Conservation (phyloP, 164 flowering plant genomes). For the Sedum album region DNA sequence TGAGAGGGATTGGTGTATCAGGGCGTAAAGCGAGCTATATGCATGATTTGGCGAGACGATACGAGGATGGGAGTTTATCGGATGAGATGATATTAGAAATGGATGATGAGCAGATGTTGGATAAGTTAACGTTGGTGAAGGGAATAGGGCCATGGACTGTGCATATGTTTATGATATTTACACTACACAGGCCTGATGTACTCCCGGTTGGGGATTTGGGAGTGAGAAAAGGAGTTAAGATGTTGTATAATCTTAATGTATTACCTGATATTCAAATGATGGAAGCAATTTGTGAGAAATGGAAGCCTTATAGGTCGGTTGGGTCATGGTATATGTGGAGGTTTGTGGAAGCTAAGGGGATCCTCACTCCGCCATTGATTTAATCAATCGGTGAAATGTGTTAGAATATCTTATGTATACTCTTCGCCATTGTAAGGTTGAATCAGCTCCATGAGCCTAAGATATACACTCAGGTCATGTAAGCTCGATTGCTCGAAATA, state of each 20-base stretch:
- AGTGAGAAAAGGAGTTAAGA: conserved; percentile 34
- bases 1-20: conserved; percentile 30
- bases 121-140: conserved; percentile 27
- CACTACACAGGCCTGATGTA: conserved; percentile 33
- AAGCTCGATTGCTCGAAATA: no score
- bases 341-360: conserved; percentile 22
- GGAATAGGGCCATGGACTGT: conserved; percentile 44
- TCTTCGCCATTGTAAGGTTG: no score
- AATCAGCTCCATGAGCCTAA: no score
- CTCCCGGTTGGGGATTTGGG: conserved; percentile 36
- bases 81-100: conserved; percentile 27
- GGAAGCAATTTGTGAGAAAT: conserved; percentile 34
- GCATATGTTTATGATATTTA: conserved; percentile 44
- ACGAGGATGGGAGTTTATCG: conserved; percentile 23
- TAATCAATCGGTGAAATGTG: not conserved
- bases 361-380: not conserved
- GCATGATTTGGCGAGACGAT: conserved; percentile 30
- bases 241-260: conserved; percentile 23
- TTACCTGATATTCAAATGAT: conserved; percentile 25
- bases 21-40: conserved; percentile 32
- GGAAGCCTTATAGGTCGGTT: conserved; percentile 43
- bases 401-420: no score
- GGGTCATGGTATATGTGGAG: conserved; percentile 45
- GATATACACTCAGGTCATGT: no score
- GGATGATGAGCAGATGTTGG: conserved; percentile 26